Evolutionary conservation across 306 rosid species (phyloP).

Genomic region (Rosa chinensis): DNA sequence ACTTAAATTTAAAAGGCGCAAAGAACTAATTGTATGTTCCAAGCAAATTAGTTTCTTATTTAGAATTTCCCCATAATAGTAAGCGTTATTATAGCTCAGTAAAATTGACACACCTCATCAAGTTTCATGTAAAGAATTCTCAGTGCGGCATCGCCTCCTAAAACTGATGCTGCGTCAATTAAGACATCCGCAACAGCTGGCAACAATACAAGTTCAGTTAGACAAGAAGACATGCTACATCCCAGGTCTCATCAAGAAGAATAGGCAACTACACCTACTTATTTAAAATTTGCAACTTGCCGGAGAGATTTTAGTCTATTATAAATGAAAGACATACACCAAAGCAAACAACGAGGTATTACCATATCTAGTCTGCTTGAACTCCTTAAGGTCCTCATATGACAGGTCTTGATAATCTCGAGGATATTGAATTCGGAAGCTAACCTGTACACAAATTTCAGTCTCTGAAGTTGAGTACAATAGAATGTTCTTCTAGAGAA

Average conservation of each 20-base stretch:
- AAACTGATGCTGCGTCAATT: constrained; percentile 95
- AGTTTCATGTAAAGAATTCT: constrained; percentile 84
- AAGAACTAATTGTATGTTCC: not conserved
- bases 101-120: constrained; percentile 66
- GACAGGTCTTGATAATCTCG: constrained; percentile 91
- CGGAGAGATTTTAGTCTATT: not conserved
- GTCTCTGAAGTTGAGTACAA: constrained; percentile 22
- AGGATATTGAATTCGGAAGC: constrained; percentile 95
- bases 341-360: constrained; percentile 36
- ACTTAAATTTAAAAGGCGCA: not conserved
- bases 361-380: constrained; percentile 99
- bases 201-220: constrained; percentile 38
- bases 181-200: constrained; percentile 99
- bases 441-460: constrained; percentile 61
- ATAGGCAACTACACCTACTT: not conserved
- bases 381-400: constrained; percentile 90
- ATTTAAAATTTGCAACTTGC: not conserved
- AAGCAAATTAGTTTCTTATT: not conserved
- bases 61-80: constrained; percentile 2
- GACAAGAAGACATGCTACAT: constrained; percentile 20
- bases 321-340: not conserved
- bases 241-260: constrained; percentile 24
- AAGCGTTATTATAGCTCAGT: constrained; percentile 13
- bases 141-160: constrained; percentile 87
- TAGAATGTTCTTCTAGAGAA: constrained; percentile 1